phyloP scores from a whole-genome alignment of 371 early-diverging fungal genomes.

The Mortierella sp. region DNA sequence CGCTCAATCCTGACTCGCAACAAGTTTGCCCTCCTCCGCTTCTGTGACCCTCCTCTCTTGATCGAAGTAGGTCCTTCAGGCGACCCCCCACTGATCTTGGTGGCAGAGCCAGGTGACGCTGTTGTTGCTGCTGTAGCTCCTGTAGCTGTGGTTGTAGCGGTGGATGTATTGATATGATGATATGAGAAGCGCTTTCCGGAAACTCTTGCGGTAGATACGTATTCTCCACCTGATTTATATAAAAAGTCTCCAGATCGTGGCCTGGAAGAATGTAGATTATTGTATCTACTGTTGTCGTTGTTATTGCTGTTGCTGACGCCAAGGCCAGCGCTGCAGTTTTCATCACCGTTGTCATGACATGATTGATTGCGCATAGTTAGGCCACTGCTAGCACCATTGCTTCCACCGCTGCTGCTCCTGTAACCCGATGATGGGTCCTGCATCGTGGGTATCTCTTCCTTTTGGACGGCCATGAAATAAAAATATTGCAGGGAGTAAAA shows the following conservation, averaged over 20 bases:
- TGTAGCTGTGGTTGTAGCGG: neutral
- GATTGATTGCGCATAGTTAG: constrained; percentile 22
- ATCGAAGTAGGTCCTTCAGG: neutral
- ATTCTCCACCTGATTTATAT: constrained; percentile 7
- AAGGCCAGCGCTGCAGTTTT: neutral
- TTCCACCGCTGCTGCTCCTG: neutral
- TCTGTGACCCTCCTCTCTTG: neutral
- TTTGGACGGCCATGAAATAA: neutral
- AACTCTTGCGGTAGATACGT: neutral
- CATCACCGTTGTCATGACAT: neutral
- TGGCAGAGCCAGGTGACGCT: neutral
- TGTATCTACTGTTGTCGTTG: neutral
- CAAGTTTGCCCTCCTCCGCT: constrained; percentile 39
- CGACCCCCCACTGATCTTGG: neutral
- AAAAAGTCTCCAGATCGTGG: constrained; percentile 17
- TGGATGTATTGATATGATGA: constrained; percentile 8
- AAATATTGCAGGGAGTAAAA: too few relatives aligned
- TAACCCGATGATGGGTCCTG: neutral
- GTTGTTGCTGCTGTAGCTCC: neutral
- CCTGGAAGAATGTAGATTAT: neutral
- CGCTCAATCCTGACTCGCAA: constrained; percentile 54
- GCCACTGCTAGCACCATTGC: neutral
- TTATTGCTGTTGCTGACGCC: neutral
- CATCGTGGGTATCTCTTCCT: neutral
- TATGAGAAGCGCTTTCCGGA: neutral